Conservation (phyloP, 2,329 filamentous ascomycete genomes). For the Dryadomyces quercus-mongolicae region DNA sequence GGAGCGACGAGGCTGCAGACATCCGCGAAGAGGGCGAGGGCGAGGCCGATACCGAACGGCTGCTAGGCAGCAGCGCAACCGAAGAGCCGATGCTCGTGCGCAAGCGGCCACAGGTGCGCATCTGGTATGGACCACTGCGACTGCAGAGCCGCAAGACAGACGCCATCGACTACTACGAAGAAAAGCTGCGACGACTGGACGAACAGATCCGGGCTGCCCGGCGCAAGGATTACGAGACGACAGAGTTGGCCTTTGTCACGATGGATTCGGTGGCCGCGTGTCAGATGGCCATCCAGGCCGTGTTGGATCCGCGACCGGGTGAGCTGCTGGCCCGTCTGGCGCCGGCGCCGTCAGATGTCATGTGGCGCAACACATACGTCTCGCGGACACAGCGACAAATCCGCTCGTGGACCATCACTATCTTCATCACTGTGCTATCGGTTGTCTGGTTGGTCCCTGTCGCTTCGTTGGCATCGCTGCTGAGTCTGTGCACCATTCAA, state of each 20-base stretch:
- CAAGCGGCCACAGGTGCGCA: conserved; percentile 54
- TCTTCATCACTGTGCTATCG: conserved; percentile 70
- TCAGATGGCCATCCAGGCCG: conserved; percentile 93
- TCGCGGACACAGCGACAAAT: conserved; percentile 61
- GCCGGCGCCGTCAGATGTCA: conserved; percentile 80
- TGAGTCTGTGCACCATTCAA: conserved; percentile 71
- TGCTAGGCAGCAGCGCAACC: conserved; percentile 38
- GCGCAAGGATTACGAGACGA: conserved; percentile 63
- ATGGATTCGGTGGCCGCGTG: conserved; percentile 90
- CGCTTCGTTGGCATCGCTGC: conserved; percentile 61
- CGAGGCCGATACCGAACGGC: conserved; percentile 44
- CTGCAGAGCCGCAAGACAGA: conserved; percentile 65
- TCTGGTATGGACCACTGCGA: conserved; percentile 69
- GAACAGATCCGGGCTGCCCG: conserved; percentile 59
- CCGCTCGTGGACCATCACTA: conserved; percentile 72
- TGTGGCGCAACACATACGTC: conserved; percentile 89
- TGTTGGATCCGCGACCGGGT: conserved; percentile 81
- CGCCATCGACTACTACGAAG: conserved; percentile 89
- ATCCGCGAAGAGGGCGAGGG: conserved; percentile 24
- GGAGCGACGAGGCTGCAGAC: not conserved
- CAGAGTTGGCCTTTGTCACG: conserved; percentile 84
- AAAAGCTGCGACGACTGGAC: conserved; percentile 68
- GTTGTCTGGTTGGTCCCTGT: conserved; percentile 82
- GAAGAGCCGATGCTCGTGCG: conserved; percentile 22
- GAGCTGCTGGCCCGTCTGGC: conserved; percentile 76